A percentile compares a stretch with the other conserved stretches of the same genome.
These are phyloP conservation scores for Musa beccarii DNA, from an alignment of 176 grass and related monocot species.

Conservation along the genomic window DNA sequence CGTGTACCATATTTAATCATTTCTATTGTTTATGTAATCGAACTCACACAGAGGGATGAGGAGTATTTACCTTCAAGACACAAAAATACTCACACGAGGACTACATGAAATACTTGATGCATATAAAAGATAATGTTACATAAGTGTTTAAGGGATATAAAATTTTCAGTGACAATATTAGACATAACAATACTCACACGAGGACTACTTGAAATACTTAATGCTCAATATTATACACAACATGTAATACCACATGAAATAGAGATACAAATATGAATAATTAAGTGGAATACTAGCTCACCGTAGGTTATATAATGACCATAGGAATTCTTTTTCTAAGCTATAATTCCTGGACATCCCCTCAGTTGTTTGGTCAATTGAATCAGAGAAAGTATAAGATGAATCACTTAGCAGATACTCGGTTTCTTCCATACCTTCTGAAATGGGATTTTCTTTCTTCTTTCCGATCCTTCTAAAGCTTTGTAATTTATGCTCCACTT, in stretches of 20 bases:
- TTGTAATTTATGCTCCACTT: neutral
- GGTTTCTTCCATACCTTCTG: neutral
- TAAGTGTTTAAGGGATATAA: too few species aligned
- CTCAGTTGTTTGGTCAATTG: neutral
- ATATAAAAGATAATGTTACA: too few species aligned
- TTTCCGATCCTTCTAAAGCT: neutral
- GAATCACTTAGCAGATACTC: neutral
- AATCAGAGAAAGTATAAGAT: neutral
- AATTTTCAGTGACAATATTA: too few species aligned
- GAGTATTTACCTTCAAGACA: too few species aligned
- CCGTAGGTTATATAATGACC: neutral
- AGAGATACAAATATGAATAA: neutral
- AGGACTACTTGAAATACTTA: too few species aligned
- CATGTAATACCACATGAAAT: too few species aligned
- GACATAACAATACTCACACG: too few species aligned
- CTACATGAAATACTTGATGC: too few species aligned
- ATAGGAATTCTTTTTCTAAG: neutral
- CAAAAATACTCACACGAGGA: too few species aligned
- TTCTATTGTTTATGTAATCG: too few species aligned
- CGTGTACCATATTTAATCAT: too few species aligned
- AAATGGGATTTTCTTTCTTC: neutral
- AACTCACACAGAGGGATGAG: too few species aligned
- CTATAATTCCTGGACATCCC: neutral
- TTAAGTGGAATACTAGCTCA: neutral
- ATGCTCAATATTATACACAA: neutral